Base-by-base conservation (phyloP, 768 basidiomycete genomes). In the Lactifluus piperatus region DNA sequence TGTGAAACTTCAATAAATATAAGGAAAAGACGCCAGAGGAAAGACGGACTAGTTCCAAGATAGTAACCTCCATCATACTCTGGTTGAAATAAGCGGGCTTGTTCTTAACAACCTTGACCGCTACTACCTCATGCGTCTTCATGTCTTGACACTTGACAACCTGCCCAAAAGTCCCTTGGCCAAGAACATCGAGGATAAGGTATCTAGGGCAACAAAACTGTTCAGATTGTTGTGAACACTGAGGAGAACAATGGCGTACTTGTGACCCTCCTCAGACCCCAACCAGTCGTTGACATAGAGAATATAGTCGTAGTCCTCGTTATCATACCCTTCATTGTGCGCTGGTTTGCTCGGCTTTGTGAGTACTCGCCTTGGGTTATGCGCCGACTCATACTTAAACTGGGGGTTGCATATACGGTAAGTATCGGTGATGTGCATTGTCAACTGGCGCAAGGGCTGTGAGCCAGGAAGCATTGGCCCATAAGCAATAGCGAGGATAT, bases 141-240 rank as follows among this genome's bases (percentile, higher is more conserved):
- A 97, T 94, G 70, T 99, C 98, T 72, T 98, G 97, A 70, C 97
- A 99, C 72, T 99, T 99, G 67, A 98, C 97, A 32, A 99, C 97
- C 72, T 99, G 97, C 9, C 97, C 97, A 67, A 99, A 99, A 2
- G 97, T 99, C 24, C 97, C 97, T 71, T 99, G 97, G 7, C 97
- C 97, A 39, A 99, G 82, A 61, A 99, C 92, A 72, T 99, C 97
- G 48, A 99, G 84, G 68, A 99, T 98, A 64, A 98, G 78, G 72
- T 97, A 99, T 71, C 91, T 94, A 70, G 26, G 24, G 49, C 18
- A 32, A 39, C 26, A 34, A 62, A 60, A 64, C 60, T 44, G 54
- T 64, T 34, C 47, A 51, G 51, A 51, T 50, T 56, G 36, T 60
- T 45, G 51, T 51, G 34, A 62, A 56, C 27, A n/a, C 49, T 30